phyloP scores from a whole-genome alignment of 202 grass and related monocot species.

The Zizania palustris region DNA sequence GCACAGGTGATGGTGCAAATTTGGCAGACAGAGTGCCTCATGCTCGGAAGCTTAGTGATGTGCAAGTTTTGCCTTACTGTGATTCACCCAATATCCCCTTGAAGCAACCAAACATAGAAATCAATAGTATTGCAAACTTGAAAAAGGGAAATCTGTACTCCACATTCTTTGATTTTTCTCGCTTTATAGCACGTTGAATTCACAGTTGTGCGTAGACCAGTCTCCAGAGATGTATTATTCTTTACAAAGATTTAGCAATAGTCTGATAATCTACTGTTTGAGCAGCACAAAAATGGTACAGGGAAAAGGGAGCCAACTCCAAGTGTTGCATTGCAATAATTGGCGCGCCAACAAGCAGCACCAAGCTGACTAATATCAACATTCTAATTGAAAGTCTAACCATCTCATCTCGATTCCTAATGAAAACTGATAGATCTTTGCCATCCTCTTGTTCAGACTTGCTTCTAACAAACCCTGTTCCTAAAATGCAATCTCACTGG shows the following conservation, averaged over 20 bases:
- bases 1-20: constrained; percentile 73
- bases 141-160: constrained; percentile 23
- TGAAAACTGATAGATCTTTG: constrained; percentile 32
- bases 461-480: constrained; percentile 16
- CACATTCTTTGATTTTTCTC: constrained; percentile 4
- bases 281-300: constrained; percentile 23
- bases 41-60: constrained; percentile 62
- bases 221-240: constrained; percentile 33
- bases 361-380: constrained; percentile 47
- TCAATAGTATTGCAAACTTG: constrained; percentile 1
- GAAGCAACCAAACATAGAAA: constrained; percentile 21
- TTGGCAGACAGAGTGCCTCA: constrained; percentile 59
- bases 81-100: constrained; percentile 36
- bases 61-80: constrained; percentile 61
- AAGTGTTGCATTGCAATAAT: neutral
- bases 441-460: constrained; percentile 16
- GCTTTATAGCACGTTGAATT: constrained; percentile 10
- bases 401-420: constrained; percentile 19
- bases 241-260: constrained; percentile 42
- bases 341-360: constrained; percentile 14
- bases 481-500: constrained; percentile 77
- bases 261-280: constrained; percentile 46
- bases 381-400: constrained; percentile 38
- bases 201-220: constrained; percentile 26
- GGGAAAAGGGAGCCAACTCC: neutral